phyloP scores from a whole-genome alignment of 2,329 filamentous ascomycete genomes.

The Trichophyton rubrum region DNA sequence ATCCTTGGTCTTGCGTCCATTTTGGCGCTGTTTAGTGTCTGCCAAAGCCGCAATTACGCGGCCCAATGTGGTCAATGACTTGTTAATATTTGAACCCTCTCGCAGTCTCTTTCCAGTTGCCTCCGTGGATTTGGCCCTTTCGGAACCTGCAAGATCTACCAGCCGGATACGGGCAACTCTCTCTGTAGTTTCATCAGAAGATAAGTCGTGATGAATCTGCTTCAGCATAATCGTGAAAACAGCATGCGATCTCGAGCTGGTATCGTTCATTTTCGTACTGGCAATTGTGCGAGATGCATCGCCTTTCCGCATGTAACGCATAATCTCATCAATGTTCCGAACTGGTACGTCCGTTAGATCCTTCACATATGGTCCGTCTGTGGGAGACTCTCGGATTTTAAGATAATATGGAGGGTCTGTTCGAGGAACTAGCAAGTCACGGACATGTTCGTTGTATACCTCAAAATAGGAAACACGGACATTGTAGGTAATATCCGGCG shows the following conservation, averaged over 20 bases:
- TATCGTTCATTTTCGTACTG: constrained; percentile 99
- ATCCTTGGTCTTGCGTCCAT: constrained; percentile 49
- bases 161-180: constrained; percentile 84
- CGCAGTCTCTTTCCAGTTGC: constrained; percentile 81
- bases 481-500: constrained; percentile 87
- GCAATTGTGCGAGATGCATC: constrained; percentile 79
- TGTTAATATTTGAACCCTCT: constrained; percentile 98
- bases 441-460: constrained; percentile 98
- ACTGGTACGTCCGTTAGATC: constrained; percentile 90
- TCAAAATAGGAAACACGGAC: constrained; percentile 98
- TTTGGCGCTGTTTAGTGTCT: constrained; percentile 48
- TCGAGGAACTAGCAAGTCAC: constrained; percentile 74
- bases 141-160: constrained; percentile 88
- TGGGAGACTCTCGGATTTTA: constrained; percentile 91
- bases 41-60: constrained; percentile 89
- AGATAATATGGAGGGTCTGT: constrained; percentile 78
- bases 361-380: constrained; percentile 92
- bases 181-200: constrained; percentile 95
- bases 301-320: constrained; percentile 80
- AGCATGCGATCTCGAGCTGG: constrained; percentile 86
- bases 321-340: constrained; percentile 71
- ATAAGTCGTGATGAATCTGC: constrained; percentile 94
- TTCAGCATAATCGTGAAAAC: constrained; percentile 98
- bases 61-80: constrained; percentile 88
- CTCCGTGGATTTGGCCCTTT: constrained; percentile 89